Conservation (phyloP, 2,329 filamentous ascomycete species). For the Thermoascus crustaceus region DNA sequence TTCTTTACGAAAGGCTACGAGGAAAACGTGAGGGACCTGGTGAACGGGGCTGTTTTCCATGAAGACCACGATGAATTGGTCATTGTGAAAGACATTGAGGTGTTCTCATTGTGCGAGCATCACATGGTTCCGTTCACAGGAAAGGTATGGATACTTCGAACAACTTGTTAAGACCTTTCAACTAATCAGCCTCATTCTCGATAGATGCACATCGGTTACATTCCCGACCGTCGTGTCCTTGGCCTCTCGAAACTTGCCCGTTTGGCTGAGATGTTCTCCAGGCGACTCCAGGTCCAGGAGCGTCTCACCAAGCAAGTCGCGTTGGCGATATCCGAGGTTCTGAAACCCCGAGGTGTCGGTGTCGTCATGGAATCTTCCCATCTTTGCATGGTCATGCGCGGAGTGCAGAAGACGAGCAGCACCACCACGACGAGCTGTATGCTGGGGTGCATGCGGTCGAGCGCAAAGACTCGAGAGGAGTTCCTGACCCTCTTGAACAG, state of each 20-base stretch:
- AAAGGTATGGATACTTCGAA: conserved; percentile 56
- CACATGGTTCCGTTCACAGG: conserved; percentile 94
- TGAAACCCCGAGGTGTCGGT: conserved; percentile 88
- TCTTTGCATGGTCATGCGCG: conserved; percentile 97
- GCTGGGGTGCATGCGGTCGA: conserved; percentile 87
- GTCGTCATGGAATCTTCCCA: conserved; percentile 97
- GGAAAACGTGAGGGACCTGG: conserved; percentile 82
- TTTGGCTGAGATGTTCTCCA: conserved; percentile 94
- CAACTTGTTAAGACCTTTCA: conserved; percentile 1
- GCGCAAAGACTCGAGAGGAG: conserved; percentile 90
- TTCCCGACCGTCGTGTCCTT: conserved; percentile 82
- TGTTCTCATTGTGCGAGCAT: conserved; percentile 92
- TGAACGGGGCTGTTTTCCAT: conserved; percentile 90
- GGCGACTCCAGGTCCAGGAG: conserved; percentile 91
- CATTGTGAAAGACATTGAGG: conserved; percentile 94
- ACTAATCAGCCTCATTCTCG: conserved; percentile 7
- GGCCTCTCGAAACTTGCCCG: conserved; percentile 92
- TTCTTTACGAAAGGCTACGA: conserved; percentile 97
- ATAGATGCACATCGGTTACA: conserved; percentile 98
- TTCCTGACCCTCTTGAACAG: conserved; percentile 75
- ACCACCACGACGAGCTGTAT: conserved; percentile 94
- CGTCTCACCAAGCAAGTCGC: conserved; percentile 93
- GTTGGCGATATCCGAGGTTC: conserved; percentile 81
- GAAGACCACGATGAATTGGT: conserved; percentile 97
- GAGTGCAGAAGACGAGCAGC: conserved; percentile 84